phyloP scores from a whole-genome alignment of 768 basidiomycete species.

The Phallus indusiatus region DNA sequence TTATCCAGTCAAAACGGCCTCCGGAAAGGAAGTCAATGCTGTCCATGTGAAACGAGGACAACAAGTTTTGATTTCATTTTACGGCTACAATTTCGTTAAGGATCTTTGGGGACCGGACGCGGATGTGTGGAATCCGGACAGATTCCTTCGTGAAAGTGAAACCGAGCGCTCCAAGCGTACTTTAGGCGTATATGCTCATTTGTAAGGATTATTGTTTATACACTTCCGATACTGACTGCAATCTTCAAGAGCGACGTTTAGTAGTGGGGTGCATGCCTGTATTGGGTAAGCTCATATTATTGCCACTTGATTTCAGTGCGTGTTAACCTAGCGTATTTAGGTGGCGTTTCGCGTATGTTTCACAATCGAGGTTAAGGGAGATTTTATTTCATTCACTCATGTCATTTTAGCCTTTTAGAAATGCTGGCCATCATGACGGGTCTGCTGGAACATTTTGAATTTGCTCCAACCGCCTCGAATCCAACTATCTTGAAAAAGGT shows the following conservation, averaged over 20 bases:
- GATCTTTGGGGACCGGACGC: conserved; percentile 13
- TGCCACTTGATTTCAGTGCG: not conserved
- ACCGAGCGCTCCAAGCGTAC: not conserved
- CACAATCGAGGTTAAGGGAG: not conserved
- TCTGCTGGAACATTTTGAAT: conserved; percentile 27
- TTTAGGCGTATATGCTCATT: not conserved
- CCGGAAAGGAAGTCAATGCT: not conserved
- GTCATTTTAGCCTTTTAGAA: conserved; percentile 20
- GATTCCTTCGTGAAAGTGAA: conserved; percentile 9
- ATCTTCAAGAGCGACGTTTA: conserved; percentile 2
- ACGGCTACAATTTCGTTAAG: conserved; percentile 4
- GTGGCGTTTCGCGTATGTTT: conserved; percentile 6
- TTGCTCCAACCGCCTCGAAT: conserved; percentile 20
- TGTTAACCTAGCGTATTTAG: not conserved
- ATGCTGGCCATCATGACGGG: conserved; percentile 26
- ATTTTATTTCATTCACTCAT: not conserved
- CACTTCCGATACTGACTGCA: not conserved
- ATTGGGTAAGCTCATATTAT: not conserved
- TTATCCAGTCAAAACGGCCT: not conserved
- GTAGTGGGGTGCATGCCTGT: conserved; percentile 6
- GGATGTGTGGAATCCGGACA: conserved; percentile 14
- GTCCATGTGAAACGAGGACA: conserved; percentile 1
- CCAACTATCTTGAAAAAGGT: not conserved
- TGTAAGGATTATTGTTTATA: not conserved
- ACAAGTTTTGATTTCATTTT: conserved; percentile 6